phyloP scores from a whole-genome alignment of 306 rosid genomes.

The Vigna reflexopilosa region DNA sequence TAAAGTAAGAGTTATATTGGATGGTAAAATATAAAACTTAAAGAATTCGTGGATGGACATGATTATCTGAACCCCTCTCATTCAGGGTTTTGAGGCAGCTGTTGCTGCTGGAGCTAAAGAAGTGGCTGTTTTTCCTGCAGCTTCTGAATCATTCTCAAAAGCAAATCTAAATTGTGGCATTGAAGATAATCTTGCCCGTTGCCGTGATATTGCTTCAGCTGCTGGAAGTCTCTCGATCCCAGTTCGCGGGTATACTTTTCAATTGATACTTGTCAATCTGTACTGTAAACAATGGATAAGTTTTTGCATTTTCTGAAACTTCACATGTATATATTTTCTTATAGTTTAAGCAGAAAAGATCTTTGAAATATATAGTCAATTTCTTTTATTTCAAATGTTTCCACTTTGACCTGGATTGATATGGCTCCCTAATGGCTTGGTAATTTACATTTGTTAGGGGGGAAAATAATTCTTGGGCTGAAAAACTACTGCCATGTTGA shows the following conservation, averaged over 20 bases:
- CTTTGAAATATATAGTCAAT: not conserved
- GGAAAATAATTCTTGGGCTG: constrained; percentile 20
- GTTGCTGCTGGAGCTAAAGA: constrained; percentile 91
- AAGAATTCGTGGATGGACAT: constrained; percentile 36
- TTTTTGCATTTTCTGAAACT: constrained; percentile 18
- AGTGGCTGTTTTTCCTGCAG: constrained; percentile 91
- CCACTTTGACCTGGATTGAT: constrained; percentile 16
- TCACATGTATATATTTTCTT: constrained; percentile 2
- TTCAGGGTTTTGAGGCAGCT: constrained; percentile 93
- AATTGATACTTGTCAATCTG: not conserved
- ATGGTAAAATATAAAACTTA: constrained; percentile 16
- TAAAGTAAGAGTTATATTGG: constrained; percentile 61
- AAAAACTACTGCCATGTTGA: constrained; percentile 30
- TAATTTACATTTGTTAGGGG: constrained; percentile 19
- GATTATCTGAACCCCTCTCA: constrained; percentile 42
- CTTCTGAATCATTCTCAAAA: constrained; percentile 90
- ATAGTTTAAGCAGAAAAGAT: constrained; percentile 22
- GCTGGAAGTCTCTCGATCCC: constrained; percentile 74
- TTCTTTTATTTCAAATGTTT: constrained; percentile 29
- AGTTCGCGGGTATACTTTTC: constrained; percentile 78
- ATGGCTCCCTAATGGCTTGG: constrained; percentile 1
- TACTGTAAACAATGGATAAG: not conserved
- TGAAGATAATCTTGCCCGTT: constrained; percentile 77
- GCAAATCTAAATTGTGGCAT: constrained; percentile 84
- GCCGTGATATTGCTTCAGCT: constrained; percentile 70